These are phyloP conservation scores for Herpetomonas samuelpessoai DNA, from an alignment of 208 protist genomes.

Conservation along the genomic window DNA sequence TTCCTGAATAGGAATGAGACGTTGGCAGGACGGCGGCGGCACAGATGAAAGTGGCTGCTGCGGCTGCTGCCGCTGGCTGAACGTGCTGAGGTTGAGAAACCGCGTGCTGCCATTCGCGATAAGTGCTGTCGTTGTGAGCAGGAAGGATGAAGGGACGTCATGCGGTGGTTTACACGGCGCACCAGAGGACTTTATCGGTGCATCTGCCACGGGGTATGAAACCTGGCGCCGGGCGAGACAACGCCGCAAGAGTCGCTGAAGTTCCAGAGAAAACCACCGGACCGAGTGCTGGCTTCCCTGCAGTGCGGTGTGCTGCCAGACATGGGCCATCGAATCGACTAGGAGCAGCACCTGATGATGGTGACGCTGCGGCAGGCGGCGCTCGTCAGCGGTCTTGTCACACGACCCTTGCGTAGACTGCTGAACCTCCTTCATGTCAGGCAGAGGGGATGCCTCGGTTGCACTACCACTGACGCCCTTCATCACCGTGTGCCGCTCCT, in stretches of 20 bases:
- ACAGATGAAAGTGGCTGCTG: no score
- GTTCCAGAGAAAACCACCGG: conserved; percentile 35
- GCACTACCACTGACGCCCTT: no score
- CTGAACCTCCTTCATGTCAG: no score
- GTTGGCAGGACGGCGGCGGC: no score
- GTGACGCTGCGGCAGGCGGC: conserved; percentile 4
- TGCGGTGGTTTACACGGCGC: no score
- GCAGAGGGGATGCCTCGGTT: no score
- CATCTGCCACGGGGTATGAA: no score
- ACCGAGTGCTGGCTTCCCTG: conserved; percentile 12
- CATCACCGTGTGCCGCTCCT: no score
- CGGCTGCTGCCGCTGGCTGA: neutral
- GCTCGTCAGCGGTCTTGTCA: neutral
- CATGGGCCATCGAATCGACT: conserved; percentile 15
- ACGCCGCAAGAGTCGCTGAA: conserved; percentile 30
- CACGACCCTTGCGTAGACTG: neutral
- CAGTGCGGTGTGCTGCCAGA: conserved; percentile 21
- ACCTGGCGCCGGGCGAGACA: conserved; percentile 9
- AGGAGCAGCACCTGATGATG: conserved; percentile 18
- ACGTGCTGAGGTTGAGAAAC: neutral
- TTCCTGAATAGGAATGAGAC: no score
- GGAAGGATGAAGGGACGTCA: neutral
- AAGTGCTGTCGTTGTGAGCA: neutral
- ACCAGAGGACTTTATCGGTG: neutral
- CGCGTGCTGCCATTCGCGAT: neutral